A percentile compares a stretch with the other conserved stretches of the same genome.
These are phyloP conservation scores for Komagataella populi DNA, from an alignment of 805 yeast genomes.

Conservation along the genomic window DNA sequence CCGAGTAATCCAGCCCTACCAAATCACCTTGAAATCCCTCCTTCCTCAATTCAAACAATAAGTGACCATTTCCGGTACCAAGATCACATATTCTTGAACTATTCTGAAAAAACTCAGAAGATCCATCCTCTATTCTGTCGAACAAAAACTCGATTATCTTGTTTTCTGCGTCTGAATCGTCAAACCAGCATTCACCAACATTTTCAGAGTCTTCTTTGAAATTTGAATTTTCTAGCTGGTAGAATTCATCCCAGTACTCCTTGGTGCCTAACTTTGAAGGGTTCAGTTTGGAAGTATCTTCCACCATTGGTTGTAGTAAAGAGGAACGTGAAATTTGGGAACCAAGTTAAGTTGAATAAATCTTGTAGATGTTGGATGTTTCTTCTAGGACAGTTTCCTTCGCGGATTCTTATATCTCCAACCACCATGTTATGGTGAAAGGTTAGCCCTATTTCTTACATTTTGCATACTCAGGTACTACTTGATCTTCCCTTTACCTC, in stretches of 20 bases:
- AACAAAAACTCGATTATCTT: slow-evolving; percentile 65
- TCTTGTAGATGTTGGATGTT: neutral
- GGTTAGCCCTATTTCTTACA: neutral
- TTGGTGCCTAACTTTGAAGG: slow-evolving; percentile 80
- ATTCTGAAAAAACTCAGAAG: neutral
- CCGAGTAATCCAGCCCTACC: slow-evolving; percentile 80
- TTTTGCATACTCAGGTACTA: neutral
- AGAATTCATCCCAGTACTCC: slow-evolving; percentile 86
- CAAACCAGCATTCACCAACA: slow-evolving; percentile 95
- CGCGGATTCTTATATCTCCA: neutral
- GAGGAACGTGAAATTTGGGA: neutral
- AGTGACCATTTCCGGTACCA: slow-evolving; percentile 95
- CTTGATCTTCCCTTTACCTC: neutral
- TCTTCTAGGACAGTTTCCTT: neutral
- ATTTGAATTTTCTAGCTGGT: slow-evolving; percentile 57
- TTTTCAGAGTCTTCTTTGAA: slow-evolving; percentile 66
- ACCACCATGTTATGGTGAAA: no score
- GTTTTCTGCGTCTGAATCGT: slow-evolving; percentile 85
- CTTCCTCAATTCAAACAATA: slow-evolving; percentile 54
- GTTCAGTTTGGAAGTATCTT: slow-evolving; percentile 30
- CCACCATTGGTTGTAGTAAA: neutral
- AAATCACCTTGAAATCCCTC: slow-evolving; percentile 48
- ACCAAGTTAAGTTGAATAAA: neutral
- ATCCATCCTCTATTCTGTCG: slow-evolving; percentile 27
- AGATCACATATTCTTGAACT: slow-evolving; percentile 49